Evolutionary conservation across 371 early-diverging fungal genomes (phyloP).

Genomic region (Mucor lusitanicus): DNA sequence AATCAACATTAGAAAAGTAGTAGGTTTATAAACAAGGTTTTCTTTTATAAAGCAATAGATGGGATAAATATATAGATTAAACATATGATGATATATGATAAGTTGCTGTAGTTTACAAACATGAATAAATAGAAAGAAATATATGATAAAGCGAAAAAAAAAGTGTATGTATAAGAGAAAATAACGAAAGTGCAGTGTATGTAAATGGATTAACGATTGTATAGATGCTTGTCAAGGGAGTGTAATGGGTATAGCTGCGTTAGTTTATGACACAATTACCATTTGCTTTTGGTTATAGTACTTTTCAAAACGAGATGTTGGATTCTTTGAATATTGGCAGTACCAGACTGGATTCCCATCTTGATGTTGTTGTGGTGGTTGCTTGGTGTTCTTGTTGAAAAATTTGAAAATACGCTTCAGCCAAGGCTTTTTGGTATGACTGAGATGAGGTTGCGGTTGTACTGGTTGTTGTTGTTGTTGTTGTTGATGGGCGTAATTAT

Average conservation of each 20-base stretch:
- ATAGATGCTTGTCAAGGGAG: not conserved
- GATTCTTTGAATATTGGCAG: conserved; percentile 17
- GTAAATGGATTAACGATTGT: not conserved
- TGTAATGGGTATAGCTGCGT: not conserved
- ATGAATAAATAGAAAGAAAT: not conserved
- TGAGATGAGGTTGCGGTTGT: not conserved
- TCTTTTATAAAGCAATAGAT: not conserved
- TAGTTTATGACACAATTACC: not conserved
- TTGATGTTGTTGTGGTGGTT: not conserved
- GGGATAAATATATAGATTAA: not conserved
- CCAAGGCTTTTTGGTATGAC: conserved; percentile 9
- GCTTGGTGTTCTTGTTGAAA: conserved; percentile 5
- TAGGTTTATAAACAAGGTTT: not conserved
- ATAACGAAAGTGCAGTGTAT: not conserved
- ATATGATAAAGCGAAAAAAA: not conserved
- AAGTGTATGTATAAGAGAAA: not conserved
- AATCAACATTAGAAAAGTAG: not conserved
- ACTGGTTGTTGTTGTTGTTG: not conserved
- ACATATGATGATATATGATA: not conserved
- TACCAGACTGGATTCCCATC: conserved; percentile 14
- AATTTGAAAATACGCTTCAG: conserved; percentile 18
- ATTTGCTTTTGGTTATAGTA: conserved; percentile 10
- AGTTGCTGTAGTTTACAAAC: not conserved
- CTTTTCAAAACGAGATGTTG: conserved; percentile 7
- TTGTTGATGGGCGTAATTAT: not conserved